Evolutionary conservation across 2,329 filamentous ascomycete species (phyloP).

Genomic region (Colletotrichum simmondsii): DNA sequence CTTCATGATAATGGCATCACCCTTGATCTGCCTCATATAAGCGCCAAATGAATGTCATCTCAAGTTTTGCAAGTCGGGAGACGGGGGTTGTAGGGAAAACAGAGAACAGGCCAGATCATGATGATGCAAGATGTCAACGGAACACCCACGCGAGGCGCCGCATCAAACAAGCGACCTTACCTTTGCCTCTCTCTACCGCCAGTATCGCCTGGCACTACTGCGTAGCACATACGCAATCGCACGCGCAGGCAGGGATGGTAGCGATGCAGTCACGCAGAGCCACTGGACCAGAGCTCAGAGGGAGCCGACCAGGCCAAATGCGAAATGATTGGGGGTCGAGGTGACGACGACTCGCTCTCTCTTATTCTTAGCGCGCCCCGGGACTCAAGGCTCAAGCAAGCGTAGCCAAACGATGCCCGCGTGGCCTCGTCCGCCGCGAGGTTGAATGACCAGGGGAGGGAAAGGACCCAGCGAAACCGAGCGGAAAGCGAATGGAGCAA

Average conservation of each 20-base stretch:
- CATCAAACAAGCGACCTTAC: constrained; percentile 12
- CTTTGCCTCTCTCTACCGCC: constrained; percentile 13
- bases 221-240: not conserved
- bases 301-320: not conserved
- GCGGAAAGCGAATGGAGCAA: not conserved
- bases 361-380: constrained; percentile 22
- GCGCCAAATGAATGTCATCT: constrained; percentile 25
- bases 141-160: not conserved
- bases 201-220: not conserved
- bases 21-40: constrained; percentile 4
- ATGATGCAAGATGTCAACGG: not conserved
- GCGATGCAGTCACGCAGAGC: not conserved
- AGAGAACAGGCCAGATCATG: not conserved
- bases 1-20: constrained; percentile 18
- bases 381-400: not conserved
- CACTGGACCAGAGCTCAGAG: not conserved
- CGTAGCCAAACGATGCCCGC: constrained; percentile 13
- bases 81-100: not conserved
- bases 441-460: not conserved
- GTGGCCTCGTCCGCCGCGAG: constrained; percentile 10
- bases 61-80: constrained; percentile 2
- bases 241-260: not conserved
- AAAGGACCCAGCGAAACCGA: constrained; percentile 1
- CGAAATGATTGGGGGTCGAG: constrained; percentile 23
- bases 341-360: constrained; percentile 22